Conservation (phyloP, 1,139 yeast genomes). For the Taiozyma onychis region DNA sequence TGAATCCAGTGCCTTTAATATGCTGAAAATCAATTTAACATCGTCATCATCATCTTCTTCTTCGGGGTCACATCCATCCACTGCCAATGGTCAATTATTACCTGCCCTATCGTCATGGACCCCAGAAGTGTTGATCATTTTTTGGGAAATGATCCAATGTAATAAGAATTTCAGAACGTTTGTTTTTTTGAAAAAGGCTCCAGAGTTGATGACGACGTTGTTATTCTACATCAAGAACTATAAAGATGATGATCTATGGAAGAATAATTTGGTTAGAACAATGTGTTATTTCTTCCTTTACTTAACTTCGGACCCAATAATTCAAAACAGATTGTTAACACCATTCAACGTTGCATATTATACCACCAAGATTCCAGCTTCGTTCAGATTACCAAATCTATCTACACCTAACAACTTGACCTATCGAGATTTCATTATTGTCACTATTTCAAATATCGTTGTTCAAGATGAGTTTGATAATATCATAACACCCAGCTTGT, state of each 20-base stretch:
- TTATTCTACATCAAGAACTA: slow-evolving; percentile 53
- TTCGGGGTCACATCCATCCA: not conserved
- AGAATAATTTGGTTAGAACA: slow-evolving; percentile 47
- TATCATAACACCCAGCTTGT: slow-evolving; percentile 39
- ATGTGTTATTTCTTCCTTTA: slow-evolving; percentile 56
- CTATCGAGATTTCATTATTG: slow-evolving; percentile 55
- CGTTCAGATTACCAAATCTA: slow-evolving; percentile 30
- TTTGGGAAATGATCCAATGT: slow-evolving; percentile 78
- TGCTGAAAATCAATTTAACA: slow-evolving; percentile 17
- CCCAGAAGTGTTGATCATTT: slow-evolving; percentile 49
- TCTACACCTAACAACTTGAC: slow-evolving; percentile 30
- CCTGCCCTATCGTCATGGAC: slow-evolving; percentile 46
- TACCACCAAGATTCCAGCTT: slow-evolving; percentile 43
- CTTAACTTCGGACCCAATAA: slow-evolving; percentile 45
- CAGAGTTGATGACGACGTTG: slow-evolving; percentile 49
- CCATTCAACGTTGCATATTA: slow-evolving; percentile 36
- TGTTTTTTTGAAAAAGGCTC: slow-evolving; percentile 43
- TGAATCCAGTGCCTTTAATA: slow-evolving; percentile 31
- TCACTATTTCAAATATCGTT: slow-evolving; percentile 43
- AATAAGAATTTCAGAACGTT: slow-evolving; percentile 49
- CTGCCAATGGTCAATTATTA: slow-evolving; percentile 5
- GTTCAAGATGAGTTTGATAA: slow-evolving; percentile 30
- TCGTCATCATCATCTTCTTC: slow-evolving; percentile 11
- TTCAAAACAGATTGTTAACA: slow-evolving; percentile 36
- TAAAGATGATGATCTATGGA: slow-evolving; percentile 34